Evolutionary conservation across 768 basidiomycete species (phyloP).

Genomic region (Stropharia rugosoannulata): DNA sequence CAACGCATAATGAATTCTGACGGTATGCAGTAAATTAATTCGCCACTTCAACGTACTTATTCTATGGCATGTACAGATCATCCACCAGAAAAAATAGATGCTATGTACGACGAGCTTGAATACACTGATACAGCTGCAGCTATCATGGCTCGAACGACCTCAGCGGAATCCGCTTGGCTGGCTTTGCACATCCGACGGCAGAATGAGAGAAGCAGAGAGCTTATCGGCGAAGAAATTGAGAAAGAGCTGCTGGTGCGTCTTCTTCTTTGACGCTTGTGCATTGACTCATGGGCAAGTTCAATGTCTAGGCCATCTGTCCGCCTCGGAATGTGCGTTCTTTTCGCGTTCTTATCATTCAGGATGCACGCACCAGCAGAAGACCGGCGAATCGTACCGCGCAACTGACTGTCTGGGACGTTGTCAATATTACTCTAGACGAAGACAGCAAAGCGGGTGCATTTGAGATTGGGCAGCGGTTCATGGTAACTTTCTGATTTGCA

Average conservation of each 20-base stretch:
- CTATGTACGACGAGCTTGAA: constrained; percentile 65
- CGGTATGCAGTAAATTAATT: constrained; percentile 27
- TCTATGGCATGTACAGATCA: constrained; percentile 24
- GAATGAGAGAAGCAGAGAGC: constrained; percentile 47
- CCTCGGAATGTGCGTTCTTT: constrained; percentile 75
- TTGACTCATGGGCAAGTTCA: background rate
- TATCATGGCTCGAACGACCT: constrained; percentile 39
- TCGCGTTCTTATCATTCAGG: constrained; percentile 68
- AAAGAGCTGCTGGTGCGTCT: constrained; percentile 66
- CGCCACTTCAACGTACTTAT: background rate
- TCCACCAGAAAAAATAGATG: constrained; percentile 49
- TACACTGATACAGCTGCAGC: constrained; percentile 44
- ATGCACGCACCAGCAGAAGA: constrained; percentile 52
- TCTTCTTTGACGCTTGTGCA: background rate
- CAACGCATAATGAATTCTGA: constrained; percentile 30
- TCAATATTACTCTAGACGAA: constrained; percentile 49
- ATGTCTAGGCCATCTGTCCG: constrained; percentile 57
- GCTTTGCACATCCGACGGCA: constrained; percentile 50
- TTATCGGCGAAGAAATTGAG: constrained; percentile 60
- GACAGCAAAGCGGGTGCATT: constrained; percentile 50
- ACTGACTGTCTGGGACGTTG: constrained; percentile 83
- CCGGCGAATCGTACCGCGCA: constrained; percentile 64
- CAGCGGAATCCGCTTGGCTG: constrained; percentile 62
- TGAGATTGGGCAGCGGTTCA: constrained; percentile 61
- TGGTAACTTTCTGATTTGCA: constrained; percentile 42